Conservation (phyloP, 495 filamentous ascomycete species). For the Parmelia sp. region DNA sequence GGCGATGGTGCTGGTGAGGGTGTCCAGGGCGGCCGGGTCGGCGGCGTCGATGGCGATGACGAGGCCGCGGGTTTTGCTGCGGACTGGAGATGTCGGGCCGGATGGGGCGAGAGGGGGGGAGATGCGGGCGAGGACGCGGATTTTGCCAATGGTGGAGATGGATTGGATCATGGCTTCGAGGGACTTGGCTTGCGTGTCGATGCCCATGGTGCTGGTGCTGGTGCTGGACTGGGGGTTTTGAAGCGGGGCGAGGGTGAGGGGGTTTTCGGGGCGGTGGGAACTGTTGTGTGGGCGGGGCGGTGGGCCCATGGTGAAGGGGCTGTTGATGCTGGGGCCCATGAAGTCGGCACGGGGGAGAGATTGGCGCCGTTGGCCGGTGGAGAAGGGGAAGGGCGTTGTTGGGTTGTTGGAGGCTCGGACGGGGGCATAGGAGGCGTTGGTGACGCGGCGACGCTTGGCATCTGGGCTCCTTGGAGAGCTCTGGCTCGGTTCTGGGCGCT, state of each 20-base stretch:
- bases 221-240: constrained; percentile 38
- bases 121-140: constrained; percentile 52
- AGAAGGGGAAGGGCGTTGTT: constrained; percentile 23
- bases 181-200: constrained; percentile 32
- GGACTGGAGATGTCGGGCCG: constrained; percentile 37
- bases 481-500: constrained; percentile 15
- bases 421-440: constrained; percentile 13
- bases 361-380: constrained; percentile 21
- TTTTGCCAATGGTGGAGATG: constrained; percentile 57
- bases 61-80: constrained; percentile 54
- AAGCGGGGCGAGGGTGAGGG: constrained; percentile 54
- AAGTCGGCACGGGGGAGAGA: constrained; percentile 28
- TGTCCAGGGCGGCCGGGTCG: constrained; percentile 44
- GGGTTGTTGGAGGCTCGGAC: constrained; percentile 21
- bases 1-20: constrained; percentile 55
- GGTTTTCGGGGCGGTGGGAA: constrained; percentile 34
- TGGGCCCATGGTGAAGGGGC: constrained; percentile 36
- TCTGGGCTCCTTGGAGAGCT: constrained; percentile 17
- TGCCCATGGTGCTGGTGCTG: constrained; percentile 21
- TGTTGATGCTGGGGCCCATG: constrained; percentile 21
- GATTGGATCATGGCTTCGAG: constrained; percentile 68
- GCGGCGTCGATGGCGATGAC: constrained; percentile 80
- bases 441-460: constrained; percentile 21
- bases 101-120: constrained; percentile 55
- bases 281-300: constrained; percentile 31